Percentiles rank a stretch among this genome's conserved stretches.
Conservation (phyloP, 2,329 filamentous ascomycete genomes). For the Leptodontidium sp. region DNA sequence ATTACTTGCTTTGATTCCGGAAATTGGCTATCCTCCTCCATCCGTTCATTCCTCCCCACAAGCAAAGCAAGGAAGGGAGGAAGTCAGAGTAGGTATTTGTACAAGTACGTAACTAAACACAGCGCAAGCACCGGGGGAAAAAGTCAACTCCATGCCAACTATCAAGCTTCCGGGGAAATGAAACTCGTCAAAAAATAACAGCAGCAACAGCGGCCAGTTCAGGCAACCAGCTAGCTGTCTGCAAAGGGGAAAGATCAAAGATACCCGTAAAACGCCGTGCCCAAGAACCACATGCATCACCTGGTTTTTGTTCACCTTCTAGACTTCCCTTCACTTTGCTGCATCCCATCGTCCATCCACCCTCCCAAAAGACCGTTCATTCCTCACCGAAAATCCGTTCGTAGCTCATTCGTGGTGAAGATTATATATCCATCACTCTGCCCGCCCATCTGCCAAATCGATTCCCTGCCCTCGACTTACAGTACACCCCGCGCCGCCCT, state of each 20-base stretch:
- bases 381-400: not conserved
- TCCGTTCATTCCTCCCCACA: no score
- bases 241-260: not conserved
- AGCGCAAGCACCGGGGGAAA: not conserved
- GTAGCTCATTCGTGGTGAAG: conserved; percentile 7
- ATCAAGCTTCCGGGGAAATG: not conserved
- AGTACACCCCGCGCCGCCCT: not conserved
- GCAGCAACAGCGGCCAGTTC: not conserved
- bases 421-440: not conserved
- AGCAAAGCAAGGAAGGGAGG: no score
- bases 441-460: not conserved
- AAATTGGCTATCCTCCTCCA: no score
- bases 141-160: conserved; percentile 9
- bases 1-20: no score
- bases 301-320: conserved; percentile 7
- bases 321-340: not conserved
- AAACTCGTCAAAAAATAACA: not conserved
- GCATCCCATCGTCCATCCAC: not conserved
- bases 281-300: conserved; percentile 11
- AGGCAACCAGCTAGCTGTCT: not conserved
- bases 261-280: conserved; percentile 10
- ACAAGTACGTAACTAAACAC: not conserved
- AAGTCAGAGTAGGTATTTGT: not conserved
- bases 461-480: not conserved
- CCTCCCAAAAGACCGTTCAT: not conserved